A percentile compares a stretch with the other conserved stretches of the same genome.
Evolutionary conservation across 2,329 filamentous ascomycete genomes (phyloP).

Genomic region (Penicillium sclerotigenum): DNA sequence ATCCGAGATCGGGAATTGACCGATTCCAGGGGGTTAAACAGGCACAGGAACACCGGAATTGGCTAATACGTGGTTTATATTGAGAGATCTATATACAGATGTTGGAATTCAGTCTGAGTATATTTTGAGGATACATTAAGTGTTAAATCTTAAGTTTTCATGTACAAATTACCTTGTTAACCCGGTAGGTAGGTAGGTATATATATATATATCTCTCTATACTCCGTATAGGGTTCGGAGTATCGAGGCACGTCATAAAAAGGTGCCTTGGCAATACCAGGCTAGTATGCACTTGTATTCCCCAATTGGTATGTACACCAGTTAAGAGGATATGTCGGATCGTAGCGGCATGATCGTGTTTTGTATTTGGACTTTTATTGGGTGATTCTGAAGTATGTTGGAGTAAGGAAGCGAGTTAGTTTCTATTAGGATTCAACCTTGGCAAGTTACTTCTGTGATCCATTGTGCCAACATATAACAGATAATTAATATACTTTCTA

Average conservation of each 20-base stretch:
- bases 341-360: not conserved
- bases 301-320: not conserved
- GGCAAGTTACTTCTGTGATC: too few relatives aligned
- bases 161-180: not conserved
- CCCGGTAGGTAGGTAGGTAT: not conserved
- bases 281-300: conserved; percentile 1
- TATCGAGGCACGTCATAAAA: not conserved
- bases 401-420: not conserved
- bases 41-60: not conserved
- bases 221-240: too few relatives aligned
- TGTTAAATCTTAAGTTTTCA: not conserved
- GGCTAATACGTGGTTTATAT: too few relatives aligned
- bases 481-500: too few relatives aligned
- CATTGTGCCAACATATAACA: not conserved
- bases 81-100: not conserved
- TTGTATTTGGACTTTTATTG: not conserved
- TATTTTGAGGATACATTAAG: not conserved
- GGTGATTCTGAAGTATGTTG: not conserved
- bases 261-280: not conserved
- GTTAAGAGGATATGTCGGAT: not conserved
- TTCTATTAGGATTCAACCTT: not conserved
- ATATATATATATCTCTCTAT: too few relatives aligned
- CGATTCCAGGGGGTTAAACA: not conserved
- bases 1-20: conserved; percentile 10
- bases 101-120: not conserved